A percentile compares a stretch with the other conserved stretches of the same genome.
Conservation (phyloP, 1,284 basidiomycete species). For the Tylopilus sp. region DNA sequence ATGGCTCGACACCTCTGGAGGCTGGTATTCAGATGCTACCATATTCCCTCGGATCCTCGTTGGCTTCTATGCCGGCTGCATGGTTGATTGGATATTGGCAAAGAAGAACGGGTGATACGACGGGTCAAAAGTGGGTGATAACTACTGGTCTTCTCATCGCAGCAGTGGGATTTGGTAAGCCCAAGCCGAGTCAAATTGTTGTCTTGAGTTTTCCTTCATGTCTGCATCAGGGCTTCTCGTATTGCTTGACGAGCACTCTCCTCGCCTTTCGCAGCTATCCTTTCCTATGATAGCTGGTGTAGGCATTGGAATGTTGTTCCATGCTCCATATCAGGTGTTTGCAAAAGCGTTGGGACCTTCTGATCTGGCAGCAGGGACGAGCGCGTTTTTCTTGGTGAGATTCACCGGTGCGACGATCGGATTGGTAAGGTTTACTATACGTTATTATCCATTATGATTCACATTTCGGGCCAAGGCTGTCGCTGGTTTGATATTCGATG, state of each 20-base stretch:
- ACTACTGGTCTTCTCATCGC: conserved; percentile 57
- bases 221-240: conserved; percentile 54
- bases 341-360: conserved; percentile 54
- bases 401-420: conserved; percentile 79
- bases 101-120: conserved; percentile 49
- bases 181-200: conserved; percentile 29
- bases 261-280: conserved; percentile 41
- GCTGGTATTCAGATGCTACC: conserved; percentile 71
- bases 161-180: conserved; percentile 66
- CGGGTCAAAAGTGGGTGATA: conserved; percentile 60
- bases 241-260: conserved; percentile 51
- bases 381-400: conserved; percentile 76
- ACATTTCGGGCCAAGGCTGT: conserved; percentile 48
- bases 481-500: conserved; percentile 69
- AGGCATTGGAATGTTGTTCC: conserved; percentile 75
- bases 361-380: conserved; percentile 71
- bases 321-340: conserved; percentile 76
- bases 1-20: conserved; percentile 58
- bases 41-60: conserved; percentile 73
- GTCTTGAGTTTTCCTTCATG: conserved; percentile 10
- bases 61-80: conserved; percentile 75
- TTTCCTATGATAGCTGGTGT: conserved; percentile 69
- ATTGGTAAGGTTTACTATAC: conserved; percentile 46
- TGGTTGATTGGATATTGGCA: conserved; percentile 69
- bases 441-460: conserved; percentile 9